Conservation (phyloP, 305 asterid species). For the Fraxinus baroniana region DNA sequence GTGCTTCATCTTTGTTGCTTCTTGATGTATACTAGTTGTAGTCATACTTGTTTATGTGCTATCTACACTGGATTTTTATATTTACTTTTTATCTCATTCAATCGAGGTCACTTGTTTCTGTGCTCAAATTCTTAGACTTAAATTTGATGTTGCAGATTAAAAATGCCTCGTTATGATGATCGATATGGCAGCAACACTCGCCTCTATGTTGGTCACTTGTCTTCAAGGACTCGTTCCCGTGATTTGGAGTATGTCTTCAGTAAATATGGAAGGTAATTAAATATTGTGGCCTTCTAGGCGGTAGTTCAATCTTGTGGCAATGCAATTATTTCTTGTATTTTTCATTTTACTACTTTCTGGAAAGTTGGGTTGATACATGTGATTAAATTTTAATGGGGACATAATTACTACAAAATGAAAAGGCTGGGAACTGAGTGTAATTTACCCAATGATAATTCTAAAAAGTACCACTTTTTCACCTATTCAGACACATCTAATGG, state of each 20-base stretch:
- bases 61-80: neutral
- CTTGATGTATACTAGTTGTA: neutral
- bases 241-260: constrained; percentile 87
- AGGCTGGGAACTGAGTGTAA: neutral
- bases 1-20: neutral
- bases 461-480: neutral
- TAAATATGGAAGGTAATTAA: constrained; percentile 85
- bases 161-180: constrained; percentile 88
- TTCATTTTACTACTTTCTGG: neutral
- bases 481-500: neutral
- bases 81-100: neutral
- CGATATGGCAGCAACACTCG: constrained; percentile 71
- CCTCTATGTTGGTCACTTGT: constrained; percentile 91
- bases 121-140: neutral
- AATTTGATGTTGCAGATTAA: constrained; percentile 28
- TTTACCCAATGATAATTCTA: neutral
- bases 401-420: neutral
- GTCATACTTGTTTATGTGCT: neutral
- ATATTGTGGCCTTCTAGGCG: neutral
- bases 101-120: neutral
- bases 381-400: neutral
- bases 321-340: neutral
- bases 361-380: neutral
- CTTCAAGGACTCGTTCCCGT: constrained; percentile 86
- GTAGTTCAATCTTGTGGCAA: neutral